phyloP scores from a whole-genome alignment of 495 filamentous ascomycete genomes.

The Penicillium pulvis region DNA sequence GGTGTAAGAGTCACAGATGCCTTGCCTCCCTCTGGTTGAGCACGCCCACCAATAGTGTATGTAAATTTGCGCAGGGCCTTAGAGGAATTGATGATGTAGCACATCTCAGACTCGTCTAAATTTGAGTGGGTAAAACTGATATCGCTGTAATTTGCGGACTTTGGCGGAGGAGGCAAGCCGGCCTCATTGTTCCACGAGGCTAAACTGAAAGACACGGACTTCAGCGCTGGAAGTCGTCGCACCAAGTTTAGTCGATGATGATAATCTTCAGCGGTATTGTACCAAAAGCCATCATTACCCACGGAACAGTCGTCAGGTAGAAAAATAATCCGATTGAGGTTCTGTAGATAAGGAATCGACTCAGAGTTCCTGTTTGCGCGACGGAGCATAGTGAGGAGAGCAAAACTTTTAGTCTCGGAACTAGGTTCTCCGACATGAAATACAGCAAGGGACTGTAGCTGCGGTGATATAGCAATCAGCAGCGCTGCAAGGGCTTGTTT shows the following conservation, averaged over 20 bases:
- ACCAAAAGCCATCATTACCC: background rate
- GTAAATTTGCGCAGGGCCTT: background rate
- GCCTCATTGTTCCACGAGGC: slow-evolving; percentile 5
- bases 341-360: slow-evolving; percentile 7
- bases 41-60: background rate
- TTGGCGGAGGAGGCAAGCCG: slow-evolving; percentile 5
- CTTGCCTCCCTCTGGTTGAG: background rate
- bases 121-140: slow-evolving; percentile 5
- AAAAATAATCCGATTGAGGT: slow-evolving; percentile 7
- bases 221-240: slow-evolving; percentile 3
- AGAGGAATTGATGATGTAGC: slow-evolving; percentile 4
- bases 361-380: slow-evolving; percentile 1
- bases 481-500: slow-evolving; percentile 3
- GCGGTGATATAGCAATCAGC: background rate
- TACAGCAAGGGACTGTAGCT: background rate
- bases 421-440: slow-evolving; percentile 1
- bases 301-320: slow-evolving; percentile 3
- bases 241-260: slow-evolving; percentile 1
- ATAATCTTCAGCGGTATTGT: slow-evolving; percentile 1
- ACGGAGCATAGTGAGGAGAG: slow-evolving; percentile 2
- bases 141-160: slow-evolving; percentile 10
- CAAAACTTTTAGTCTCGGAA: background rate
- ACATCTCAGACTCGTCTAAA: slow-evolving; percentile 1
- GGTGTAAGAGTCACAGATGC: background rate
- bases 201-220: slow-evolving; percentile 8